A percentile compares a stretch with the other conserved stretches of the same genome.
phyloP scores from a whole-genome alignment of 345 rosid genomes.

The Pelargonium nanum region DNA sequence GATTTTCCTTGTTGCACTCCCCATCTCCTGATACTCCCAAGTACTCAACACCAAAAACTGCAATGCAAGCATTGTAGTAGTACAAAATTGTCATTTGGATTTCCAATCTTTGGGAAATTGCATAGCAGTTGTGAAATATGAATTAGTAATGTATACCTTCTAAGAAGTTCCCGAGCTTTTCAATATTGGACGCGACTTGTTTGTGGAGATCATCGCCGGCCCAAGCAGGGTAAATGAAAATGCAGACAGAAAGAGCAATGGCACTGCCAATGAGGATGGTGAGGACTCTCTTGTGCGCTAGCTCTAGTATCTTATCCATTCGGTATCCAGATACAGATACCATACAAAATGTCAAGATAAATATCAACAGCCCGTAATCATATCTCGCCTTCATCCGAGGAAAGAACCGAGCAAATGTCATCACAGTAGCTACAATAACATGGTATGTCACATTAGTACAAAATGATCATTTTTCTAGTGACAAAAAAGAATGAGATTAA shows the following conservation, averaged over 20 bases:
- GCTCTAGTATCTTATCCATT: constrained; percentile 15
- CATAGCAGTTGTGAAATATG: too few relatives aligned
- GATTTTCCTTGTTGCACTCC: constrained; percentile 3
- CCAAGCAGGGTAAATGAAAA: constrained; percentile 28
- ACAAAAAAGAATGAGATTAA: too few relatives aligned
- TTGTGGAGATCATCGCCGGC: constrained; percentile 32
- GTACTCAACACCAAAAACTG: constrained; percentile 21
- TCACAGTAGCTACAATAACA: constrained; percentile 16
- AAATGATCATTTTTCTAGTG: neutral
- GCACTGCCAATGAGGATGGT: constrained; percentile 21
- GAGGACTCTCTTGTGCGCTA: constrained; percentile 16
- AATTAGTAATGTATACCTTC: too few relatives aligned
- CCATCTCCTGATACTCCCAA: constrained; percentile 8
- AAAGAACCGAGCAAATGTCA: constrained; percentile 25
- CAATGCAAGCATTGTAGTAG: too few relatives aligned
- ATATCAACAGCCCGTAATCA: constrained; percentile 26
- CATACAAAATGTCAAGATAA: constrained; percentile 31
- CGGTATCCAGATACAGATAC: constrained; percentile 25
- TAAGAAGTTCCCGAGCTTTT: constrained; percentile 22
- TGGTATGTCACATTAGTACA: neutral
- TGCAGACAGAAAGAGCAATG: constrained; percentile 8
- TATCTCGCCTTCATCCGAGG: constrained; percentile 27
- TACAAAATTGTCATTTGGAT: too few relatives aligned
- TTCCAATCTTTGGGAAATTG: too few relatives aligned
- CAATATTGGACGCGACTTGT: constrained; percentile 16